phyloP scores from a whole-genome alignment of 805 yeast genomes.

The Myxozyma melibiosi region DNA sequence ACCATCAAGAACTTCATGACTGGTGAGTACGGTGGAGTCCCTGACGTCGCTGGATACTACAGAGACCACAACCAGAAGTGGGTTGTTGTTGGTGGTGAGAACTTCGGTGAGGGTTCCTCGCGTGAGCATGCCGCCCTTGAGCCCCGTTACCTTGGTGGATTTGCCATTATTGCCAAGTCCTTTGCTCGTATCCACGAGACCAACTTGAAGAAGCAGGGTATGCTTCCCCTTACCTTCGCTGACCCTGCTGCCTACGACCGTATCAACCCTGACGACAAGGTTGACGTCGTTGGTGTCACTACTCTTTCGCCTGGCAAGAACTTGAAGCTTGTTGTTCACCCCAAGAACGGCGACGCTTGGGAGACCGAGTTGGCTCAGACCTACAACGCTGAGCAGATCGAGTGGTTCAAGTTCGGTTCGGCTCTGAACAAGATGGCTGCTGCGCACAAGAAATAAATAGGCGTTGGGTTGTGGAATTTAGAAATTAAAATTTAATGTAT shows the following conservation, averaged over 20 bases:
- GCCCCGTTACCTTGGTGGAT: conserved; percentile 92
- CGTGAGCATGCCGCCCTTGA: conserved; percentile 98
- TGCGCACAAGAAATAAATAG: conserved; percentile 11
- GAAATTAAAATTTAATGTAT: not conserved
- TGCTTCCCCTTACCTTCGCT: conserved; percentile 92
- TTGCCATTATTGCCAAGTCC: conserved; percentile 84
- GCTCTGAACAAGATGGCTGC: conserved; percentile 94
- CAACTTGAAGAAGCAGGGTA: conserved; percentile 95
- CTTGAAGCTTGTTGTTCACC: conserved; percentile 73
- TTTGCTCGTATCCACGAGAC: conserved; percentile 99
- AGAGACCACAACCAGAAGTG: conserved; percentile 81
- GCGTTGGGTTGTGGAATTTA: conserved; percentile 11
- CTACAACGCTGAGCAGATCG: conserved; percentile 94
- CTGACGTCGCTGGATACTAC: conserved; percentile 97
- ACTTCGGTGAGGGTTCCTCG: conserved; percentile 99
- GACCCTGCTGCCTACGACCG: conserved; percentile 86
- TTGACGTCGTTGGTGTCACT: conserved; percentile 69
- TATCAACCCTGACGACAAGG: conserved; percentile 71
- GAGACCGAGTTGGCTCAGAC: conserved; percentile 92
- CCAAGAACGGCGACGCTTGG: conserved; percentile 80
- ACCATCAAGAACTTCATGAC: conserved; percentile 80
- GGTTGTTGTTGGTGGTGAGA: conserved; percentile 96
- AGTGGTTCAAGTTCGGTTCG: conserved; percentile 98
- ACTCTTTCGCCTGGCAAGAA: conserved; percentile 84
- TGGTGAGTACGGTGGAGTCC: conserved; percentile 63